phyloP scores from a whole-genome alignment of 257 asterid species.

The Echites panduratus region DNA sequence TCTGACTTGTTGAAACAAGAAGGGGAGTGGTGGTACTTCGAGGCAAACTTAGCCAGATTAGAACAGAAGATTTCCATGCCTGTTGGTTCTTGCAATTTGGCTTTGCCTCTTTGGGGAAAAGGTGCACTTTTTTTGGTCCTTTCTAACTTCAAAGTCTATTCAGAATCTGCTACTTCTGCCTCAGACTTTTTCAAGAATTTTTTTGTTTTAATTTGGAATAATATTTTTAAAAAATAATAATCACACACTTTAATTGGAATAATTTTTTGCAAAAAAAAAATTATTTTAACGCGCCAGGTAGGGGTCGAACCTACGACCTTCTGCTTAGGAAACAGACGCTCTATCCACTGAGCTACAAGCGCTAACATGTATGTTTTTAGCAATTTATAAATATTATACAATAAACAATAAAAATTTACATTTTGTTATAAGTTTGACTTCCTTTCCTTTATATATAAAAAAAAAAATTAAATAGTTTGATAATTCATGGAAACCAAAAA shows the following conservation, averaged over 20 bases:
- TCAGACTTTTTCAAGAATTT: background rate
- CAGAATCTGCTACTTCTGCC: background rate
- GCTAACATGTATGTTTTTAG: too few relatives aligned
- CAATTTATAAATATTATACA: too few relatives aligned
- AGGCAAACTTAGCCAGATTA: constrained; percentile 44
- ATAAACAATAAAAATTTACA: too few relatives aligned
- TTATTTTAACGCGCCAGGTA: constrained; percentile 84
- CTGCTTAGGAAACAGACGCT: constrained; percentile 99
- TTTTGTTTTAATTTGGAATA: background rate
- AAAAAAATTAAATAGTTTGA: too few relatives aligned
- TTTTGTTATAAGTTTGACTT: too few relatives aligned
- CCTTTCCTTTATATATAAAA: too few relatives aligned
- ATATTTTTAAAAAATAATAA: too few relatives aligned
- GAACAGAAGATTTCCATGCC: constrained; percentile 66
- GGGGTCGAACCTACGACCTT: constrained; percentile 99
- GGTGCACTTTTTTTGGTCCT: constrained; percentile 29
- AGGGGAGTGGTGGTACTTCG: constrained; percentile 84
- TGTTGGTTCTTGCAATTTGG: constrained; percentile 79
- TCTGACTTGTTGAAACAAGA: constrained; percentile 57
- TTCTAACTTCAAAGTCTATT: background rate
- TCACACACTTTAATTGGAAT: too few relatives aligned
- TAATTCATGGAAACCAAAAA: background rate
- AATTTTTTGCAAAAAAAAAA: background rate
- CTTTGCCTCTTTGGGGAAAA: constrained; percentile 85
- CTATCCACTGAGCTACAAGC: constrained; percentile 99